Evolutionary conservation across 148 eudicot genomes (phyloP).

Genomic region (Heliosperma pusillum): DNA sequence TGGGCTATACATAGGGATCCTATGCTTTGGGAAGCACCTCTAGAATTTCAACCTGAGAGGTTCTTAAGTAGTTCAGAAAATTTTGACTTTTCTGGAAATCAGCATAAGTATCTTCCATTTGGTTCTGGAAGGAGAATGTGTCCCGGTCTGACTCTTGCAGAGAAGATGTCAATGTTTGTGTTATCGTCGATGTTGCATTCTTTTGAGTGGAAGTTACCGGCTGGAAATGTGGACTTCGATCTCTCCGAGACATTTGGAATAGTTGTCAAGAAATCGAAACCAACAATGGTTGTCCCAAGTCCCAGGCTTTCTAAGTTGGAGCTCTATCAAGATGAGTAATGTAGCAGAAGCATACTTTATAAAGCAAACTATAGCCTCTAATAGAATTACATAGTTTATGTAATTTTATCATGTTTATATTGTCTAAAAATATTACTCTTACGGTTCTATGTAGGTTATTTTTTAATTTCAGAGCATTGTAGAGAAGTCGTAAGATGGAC

Average conservation of each 20-base stretch:
- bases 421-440: too few species aligned
- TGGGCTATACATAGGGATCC: slow-evolving; percentile 38
- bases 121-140: slow-evolving; percentile 50
- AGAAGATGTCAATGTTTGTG: slow-evolving; percentile 25
- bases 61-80: slow-evolving; percentile 26
- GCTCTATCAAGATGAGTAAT: slow-evolving; percentile 5
- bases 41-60: slow-evolving; percentile 36
- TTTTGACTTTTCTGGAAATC: slow-evolving; percentile 29
- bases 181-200: slow-evolving; percentile 39
- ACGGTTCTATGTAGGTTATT: too few species aligned
- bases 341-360: not conserved
- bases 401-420: too few species aligned
- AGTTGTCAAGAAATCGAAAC: slow-evolving; percentile 29
- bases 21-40: slow-evolving; percentile 21
- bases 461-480: too few species aligned
- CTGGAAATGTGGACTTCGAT: slow-evolving; percentile 27
- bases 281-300: slow-evolving; percentile 26
- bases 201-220: slow-evolving; percentile 35
- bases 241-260: slow-evolving; percentile 36
- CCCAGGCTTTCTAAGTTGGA: slow-evolving; percentile 21
- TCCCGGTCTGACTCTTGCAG: slow-evolving; percentile 34
- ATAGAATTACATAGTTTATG: too few species aligned
- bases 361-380: too few species aligned
- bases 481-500: too few species aligned
- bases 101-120: slow-evolving; percentile 36